phyloP scores from a whole-genome alignment of 306 rosid species.

The Castanospermum australe region DNA sequence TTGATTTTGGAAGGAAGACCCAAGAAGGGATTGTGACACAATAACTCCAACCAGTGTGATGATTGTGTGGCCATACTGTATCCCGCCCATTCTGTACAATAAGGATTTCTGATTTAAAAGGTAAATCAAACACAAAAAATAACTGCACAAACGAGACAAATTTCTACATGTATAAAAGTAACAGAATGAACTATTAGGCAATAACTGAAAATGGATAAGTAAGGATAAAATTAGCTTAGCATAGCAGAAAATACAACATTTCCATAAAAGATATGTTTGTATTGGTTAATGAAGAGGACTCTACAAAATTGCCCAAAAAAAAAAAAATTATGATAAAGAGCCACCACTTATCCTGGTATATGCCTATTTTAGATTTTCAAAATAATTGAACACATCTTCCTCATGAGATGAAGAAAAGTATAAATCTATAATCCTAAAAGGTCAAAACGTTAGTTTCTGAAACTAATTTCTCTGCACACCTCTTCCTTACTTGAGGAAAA shows the following conservation, averaged over 20 bases:
- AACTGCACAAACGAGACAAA: constrained; percentile 7
- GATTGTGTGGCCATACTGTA: constrained; percentile 90
- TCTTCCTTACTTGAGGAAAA: not conserved
- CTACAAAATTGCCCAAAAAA: not conserved
- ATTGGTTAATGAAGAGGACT: not conserved
- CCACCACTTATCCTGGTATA: not conserved
- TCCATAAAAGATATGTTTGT: not conserved
- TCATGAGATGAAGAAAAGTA: constrained; percentile 8
- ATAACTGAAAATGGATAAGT: constrained; percentile 1
- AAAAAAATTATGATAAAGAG: not conserved
- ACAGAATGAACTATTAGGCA: not conserved
- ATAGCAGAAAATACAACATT: constrained; percentile 13
- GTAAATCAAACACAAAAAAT: not conserved
- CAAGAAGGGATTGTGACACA: constrained; percentile 78
- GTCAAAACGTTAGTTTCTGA: not conserved
- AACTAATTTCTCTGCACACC: not conserved
- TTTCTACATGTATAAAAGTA: not conserved
- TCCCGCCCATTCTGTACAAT: constrained; percentile 76
- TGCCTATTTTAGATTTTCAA: not conserved
- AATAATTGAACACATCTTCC: not conserved
- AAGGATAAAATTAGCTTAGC: constrained; percentile 12
- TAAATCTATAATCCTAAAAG: not conserved
- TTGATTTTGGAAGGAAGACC: constrained; percentile 80
- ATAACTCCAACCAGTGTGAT: constrained; percentile 85
- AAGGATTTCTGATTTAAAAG: constrained; percentile 15